Evolutionary conservation across 2,329 filamentous ascomycete species (phyloP).

Genomic region (Coleophoma cylindrospora): DNA sequence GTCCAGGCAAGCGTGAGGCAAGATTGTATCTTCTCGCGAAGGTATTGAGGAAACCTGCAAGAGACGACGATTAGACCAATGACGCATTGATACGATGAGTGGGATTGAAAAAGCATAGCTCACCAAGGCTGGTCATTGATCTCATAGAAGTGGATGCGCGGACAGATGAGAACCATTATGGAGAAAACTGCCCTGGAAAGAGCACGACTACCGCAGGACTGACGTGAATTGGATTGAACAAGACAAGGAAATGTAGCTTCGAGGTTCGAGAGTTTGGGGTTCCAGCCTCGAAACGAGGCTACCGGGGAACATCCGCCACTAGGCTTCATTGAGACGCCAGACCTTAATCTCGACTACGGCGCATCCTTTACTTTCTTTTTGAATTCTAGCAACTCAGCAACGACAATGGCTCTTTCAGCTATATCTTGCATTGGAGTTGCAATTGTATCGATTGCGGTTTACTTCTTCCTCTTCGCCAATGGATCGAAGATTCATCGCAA

Average conservation of each 20-base stretch:
- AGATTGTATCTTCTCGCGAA: constrained; percentile 60
- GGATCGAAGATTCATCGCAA: constrained; percentile 19
- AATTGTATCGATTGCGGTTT: constrained; percentile 5
- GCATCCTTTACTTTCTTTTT: no score
- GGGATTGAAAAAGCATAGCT: constrained; percentile 9
- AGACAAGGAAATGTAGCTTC: not conserved
- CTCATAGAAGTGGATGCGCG: constrained; percentile 61
- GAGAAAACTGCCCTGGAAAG: not conserved
- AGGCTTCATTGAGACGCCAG: no score
- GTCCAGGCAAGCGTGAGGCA: constrained; percentile 62
- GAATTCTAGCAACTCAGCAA: not conserved
- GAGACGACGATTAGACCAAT: constrained; percentile 3
- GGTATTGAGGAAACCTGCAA: constrained; percentile 58
- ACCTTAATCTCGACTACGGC: no score
- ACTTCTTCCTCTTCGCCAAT: constrained; percentile 8
- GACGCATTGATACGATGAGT: not conserved
- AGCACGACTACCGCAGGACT: not conserved
- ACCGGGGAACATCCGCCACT: no score
- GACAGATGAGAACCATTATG: constrained; percentile 44
- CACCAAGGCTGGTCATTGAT: constrained; percentile 65
- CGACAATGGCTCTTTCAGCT: constrained; percentile 1
- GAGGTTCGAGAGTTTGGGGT: not conserved
- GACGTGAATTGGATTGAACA: not conserved
- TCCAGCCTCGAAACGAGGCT: no score
- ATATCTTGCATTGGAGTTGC: constrained; percentile 9